Conservation (phyloP, 768 basidiomycete species). For the Leucosporidium yakuticum region DNA sequence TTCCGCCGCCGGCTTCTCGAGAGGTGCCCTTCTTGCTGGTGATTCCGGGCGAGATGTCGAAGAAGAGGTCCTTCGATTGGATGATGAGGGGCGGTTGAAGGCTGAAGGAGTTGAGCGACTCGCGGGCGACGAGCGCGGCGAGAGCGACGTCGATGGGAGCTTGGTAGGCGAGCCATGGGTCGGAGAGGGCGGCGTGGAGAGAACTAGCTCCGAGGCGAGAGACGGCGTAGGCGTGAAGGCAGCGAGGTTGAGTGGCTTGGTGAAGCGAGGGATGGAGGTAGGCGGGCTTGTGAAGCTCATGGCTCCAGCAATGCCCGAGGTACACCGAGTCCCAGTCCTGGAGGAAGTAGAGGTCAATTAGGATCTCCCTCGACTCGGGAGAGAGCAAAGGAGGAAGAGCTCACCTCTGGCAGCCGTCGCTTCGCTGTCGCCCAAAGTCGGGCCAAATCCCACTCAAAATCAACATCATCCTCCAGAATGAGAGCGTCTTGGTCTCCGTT, state of each 20-base stretch:
- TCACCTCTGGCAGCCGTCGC: conserved; percentile 18
- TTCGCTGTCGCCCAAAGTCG: conserved; percentile 32
- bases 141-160: conserved; percentile 35
- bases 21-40: conserved; percentile 12
- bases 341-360: conserved; percentile 4
- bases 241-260: conserved; percentile 33
- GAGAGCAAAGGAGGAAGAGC: not conserved
- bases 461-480: conserved; percentile 40
- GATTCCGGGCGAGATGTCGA: conserved; percentile 32
- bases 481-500: conserved; percentile 35
- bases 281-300: conserved; percentile 32
- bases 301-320: conserved; percentile 39
- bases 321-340: conserved; percentile 35
- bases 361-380: no score
- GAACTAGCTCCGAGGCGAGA: conserved; percentile 19
- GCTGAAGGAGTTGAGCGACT: conserved; percentile 19
- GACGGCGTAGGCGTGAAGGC: conserved; percentile 39
- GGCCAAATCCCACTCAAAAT: conserved; percentile 39
- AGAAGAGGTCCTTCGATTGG: conserved; percentile 35
- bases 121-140: conserved; percentile 20
- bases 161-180: conserved; percentile 36
- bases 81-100: conserved; percentile 36
- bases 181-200: conserved; percentile 20
- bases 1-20: conserved; percentile 15
- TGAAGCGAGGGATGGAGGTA: conserved; percentile 38